Percentiles rank a stretch among this genome's conserved stretches.
These are phyloP conservation scores for Onygenales sp. DNA, from an alignment of 2,329 filamentous ascomycete species.

Conservation along the genomic window DNA sequence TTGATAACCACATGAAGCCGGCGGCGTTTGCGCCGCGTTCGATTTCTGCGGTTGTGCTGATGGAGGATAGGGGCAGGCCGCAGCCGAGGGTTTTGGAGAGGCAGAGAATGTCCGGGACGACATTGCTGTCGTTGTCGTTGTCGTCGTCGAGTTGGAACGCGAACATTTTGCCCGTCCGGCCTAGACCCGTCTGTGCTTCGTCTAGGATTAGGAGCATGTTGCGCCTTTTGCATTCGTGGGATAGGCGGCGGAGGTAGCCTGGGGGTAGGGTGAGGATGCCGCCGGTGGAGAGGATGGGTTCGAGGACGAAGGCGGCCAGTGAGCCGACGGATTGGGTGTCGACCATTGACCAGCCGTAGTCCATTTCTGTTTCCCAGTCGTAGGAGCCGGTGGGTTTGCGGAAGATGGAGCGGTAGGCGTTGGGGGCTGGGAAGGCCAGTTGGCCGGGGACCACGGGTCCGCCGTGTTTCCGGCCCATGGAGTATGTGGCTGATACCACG, in stretches of 20 bases:
- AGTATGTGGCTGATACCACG: constrained; percentile 45
- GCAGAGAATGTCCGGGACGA: constrained; percentile 51
- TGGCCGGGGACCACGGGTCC: constrained; percentile 46
- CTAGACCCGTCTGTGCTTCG: constrained; percentile 52
- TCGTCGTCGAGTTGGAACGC: constrained; percentile 41
- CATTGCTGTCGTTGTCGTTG: constrained; percentile 23
- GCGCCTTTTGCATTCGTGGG: constrained; percentile 43
- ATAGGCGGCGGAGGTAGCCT: constrained; percentile 50
- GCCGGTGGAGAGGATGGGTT: constrained; percentile 50
- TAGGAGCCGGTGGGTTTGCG: constrained; percentile 49
- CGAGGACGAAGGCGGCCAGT: constrained; percentile 53
- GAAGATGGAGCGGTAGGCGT: constrained; percentile 54
- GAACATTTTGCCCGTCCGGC: constrained; percentile 49
- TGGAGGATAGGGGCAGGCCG: constrained; percentile 49
- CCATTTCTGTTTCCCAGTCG: constrained; percentile 56
- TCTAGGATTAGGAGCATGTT: constrained; percentile 52
- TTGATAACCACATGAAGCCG: constrained; percentile 48
- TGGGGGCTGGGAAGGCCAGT: constrained; percentile 49
- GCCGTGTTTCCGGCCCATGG: constrained; percentile 40
- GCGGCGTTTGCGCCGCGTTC: constrained; percentile 39
- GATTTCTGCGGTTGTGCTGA: constrained; percentile 47
- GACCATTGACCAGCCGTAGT: constrained; percentile 53
- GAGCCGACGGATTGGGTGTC: constrained; percentile 52
- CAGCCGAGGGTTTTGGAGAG: constrained; percentile 54
- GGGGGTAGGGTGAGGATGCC: constrained; percentile 52